phyloP scores from a whole-genome alignment of 1,284 basidiomycete genomes.

The Testicularia cyperi region DNA sequence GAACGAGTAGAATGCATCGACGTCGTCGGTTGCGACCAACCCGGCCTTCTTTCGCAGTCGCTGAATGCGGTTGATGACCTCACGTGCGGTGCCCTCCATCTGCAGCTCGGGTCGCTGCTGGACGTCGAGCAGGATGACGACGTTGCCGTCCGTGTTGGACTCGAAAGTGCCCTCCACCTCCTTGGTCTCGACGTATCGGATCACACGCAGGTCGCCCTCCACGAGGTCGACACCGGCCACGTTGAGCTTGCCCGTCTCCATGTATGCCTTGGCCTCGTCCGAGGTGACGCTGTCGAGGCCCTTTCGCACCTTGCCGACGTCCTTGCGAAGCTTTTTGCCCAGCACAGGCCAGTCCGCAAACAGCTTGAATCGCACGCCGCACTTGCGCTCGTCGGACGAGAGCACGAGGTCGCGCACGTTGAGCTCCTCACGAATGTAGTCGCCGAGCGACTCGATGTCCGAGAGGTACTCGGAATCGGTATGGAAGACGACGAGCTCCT shows the following conservation, averaged over 20 bases:
- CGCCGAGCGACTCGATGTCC: conserved; percentile 80
- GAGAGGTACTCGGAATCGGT: conserved; percentile 79
- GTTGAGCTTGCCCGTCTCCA: conserved; percentile 73
- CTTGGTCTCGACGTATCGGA: conserved; percentile 76
- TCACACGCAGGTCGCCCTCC: conserved; percentile 84
- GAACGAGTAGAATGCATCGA: conserved; percentile 84
- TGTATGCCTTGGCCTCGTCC: conserved; percentile 79
- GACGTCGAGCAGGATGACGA: conserved; percentile 87
- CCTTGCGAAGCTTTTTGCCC: conserved; percentile 90
- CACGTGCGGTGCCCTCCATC: conserved; percentile 83
- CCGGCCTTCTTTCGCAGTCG: conserved; percentile 94
- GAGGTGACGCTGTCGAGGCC: conserved; percentile 79
- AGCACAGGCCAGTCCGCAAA: conserved; percentile 94
- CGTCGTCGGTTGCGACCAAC: conserved; percentile 89
- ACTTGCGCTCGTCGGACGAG: conserved; percentile 80
- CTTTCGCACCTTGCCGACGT: conserved; percentile 85
- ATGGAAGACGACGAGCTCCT: conserved; percentile 93
- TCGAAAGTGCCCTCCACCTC: conserved; percentile 68
- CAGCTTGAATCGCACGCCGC: conserved; percentile 87
- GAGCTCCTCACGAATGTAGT: conserved; percentile 91
- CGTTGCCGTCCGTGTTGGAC: conserved; percentile 88
- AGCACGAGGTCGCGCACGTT: conserved; percentile 89
- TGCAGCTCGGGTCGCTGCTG: conserved; percentile 83
- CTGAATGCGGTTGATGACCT: conserved; percentile 91
- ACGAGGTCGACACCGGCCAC: conserved; percentile 89